These are phyloP conservation scores for Plantago coronopus DNA, from an alignment of 305 asterid genomes.

Conservation along the genomic window DNA sequence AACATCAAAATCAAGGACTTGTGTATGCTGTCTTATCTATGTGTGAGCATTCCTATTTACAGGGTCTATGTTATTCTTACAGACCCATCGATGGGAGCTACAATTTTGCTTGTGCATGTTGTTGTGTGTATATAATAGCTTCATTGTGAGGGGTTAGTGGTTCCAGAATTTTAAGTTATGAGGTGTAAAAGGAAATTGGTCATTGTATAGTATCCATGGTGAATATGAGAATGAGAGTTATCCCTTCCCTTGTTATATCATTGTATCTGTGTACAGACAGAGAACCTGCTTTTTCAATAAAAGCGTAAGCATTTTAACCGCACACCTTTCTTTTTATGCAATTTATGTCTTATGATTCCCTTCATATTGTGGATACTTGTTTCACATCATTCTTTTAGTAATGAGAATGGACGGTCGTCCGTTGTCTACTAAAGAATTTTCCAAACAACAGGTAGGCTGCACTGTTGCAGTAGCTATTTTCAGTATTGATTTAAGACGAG, in stretches of 20 bases:
- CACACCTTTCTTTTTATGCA: background rate
- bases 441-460: too few relatives aligned
- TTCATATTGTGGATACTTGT: background rate
- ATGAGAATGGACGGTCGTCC: too few relatives aligned
- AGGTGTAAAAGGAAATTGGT: background rate
- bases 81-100: background rate
- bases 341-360: background rate
- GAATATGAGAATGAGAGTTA: background rate
- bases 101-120: background rate
- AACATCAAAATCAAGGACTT: background rate
- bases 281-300: too few relatives aligned
- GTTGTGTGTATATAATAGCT: conserved; percentile 5
- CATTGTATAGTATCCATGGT: conserved; percentile 6
- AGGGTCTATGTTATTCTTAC: background rate
- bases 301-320: too few relatives aligned
- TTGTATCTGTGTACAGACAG: background rate
- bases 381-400: background rate
- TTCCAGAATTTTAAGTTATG: background rate
- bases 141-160: background rate
- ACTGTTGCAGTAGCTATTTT: too few relatives aligned
- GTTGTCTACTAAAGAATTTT: too few relatives aligned
- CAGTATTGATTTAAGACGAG: too few relatives aligned
- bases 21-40: background rate
- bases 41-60: too few relatives aligned
- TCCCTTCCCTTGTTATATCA: background rate